phyloP scores from a whole-genome alignment of 805 yeast genomes.

The Wickerhamomyces xylosicus region DNA sequence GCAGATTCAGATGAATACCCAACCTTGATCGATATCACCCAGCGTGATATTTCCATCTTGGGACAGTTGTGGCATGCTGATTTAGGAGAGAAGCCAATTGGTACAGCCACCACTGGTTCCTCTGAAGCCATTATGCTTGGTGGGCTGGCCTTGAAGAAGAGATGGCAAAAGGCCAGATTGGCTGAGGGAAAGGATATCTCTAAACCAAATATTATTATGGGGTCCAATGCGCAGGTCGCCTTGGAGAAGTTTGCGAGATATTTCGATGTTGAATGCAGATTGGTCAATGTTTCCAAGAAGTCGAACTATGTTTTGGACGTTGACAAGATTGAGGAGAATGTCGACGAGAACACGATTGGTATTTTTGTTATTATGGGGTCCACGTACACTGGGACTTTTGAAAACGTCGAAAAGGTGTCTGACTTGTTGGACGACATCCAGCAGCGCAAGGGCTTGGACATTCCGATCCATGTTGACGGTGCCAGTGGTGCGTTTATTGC shows the following conservation, averaged over 20 bases:
- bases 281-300: conserved; percentile 53
- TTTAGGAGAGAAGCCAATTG: conserved; percentile 39
- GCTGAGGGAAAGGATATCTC: conserved; percentile 47
- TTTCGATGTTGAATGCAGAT: conserved; percentile 81
- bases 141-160: conserved; percentile 84
- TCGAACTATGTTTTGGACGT: conserved; percentile 59
- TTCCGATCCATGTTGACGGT: conserved; percentile 90
- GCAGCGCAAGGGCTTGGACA: conserved; percentile 48
- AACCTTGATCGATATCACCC: conserved; percentile 65
- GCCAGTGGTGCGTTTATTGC: conserved; percentile 89
- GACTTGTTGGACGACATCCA: conserved; percentile 63
- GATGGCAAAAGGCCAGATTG: conserved; percentile 66
- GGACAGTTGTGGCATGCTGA: conserved; percentile 79
- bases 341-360: conserved; percentile 92
- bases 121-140: conserved; percentile 92
- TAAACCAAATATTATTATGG: conserved; percentile 84
- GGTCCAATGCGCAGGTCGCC: conserved; percentile 89
- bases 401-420: conserved; percentile 54
- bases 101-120: conserved; percentile 91
- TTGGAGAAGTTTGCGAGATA: conserved; percentile 89
- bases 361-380: conserved; percentile 83
- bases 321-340: conserved; percentile 43
- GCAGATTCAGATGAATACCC: conserved; percentile 96
- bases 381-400: conserved; percentile 90
- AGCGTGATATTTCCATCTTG: conserved; percentile 73